Evolutionary conservation across 2,329 filamentous ascomycete genomes (phyloP).

Genomic region (Metarhizium robertsii): DNA sequence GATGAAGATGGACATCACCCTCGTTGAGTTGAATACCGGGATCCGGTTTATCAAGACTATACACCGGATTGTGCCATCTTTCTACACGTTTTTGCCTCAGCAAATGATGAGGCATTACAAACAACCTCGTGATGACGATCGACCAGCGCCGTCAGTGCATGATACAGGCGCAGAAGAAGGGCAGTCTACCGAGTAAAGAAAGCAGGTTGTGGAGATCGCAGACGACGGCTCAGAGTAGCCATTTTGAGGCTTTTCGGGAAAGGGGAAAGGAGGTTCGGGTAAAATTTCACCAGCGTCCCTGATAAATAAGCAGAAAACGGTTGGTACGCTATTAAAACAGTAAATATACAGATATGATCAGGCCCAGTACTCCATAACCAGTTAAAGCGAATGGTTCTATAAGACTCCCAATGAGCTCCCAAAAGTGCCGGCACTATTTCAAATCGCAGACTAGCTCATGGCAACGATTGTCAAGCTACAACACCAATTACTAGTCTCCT

Average conservation of each 20-base stretch:
- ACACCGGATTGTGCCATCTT: constrained; percentile 46
- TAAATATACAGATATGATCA: background rate
- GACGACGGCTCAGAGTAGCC: background rate
- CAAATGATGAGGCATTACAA: constrained; percentile 61
- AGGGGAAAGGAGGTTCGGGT: background rate
- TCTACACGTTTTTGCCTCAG: constrained; percentile 58
- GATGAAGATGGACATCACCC: constrained; percentile 48
- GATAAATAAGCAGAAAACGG: background rate
- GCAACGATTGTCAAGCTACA: background rate
- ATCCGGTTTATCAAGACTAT: constrained; percentile 56
- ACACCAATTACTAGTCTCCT: background rate
- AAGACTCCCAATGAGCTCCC: background rate
- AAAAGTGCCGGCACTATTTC: background rate
- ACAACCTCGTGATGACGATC: constrained; percentile 36
- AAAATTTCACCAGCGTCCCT: too few relatives aligned
- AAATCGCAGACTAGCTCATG: background rate
- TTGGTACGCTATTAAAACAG: background rate
- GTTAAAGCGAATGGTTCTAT: background rate
- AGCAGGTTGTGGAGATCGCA: background rate
- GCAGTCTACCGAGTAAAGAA: constrained; percentile 14
- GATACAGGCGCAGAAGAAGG: constrained; percentile 17
- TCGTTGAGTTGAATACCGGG: constrained; percentile 52
- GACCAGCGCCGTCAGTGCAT: constrained; percentile 35
- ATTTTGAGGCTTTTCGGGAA: background rate
- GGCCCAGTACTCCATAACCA: background rate